Evolutionary conservation across 768 basidiomycete genomes (phyloP), one percentile per base, ranked within the genome.

Genomic region (Mycena chlorophos): DNA sequence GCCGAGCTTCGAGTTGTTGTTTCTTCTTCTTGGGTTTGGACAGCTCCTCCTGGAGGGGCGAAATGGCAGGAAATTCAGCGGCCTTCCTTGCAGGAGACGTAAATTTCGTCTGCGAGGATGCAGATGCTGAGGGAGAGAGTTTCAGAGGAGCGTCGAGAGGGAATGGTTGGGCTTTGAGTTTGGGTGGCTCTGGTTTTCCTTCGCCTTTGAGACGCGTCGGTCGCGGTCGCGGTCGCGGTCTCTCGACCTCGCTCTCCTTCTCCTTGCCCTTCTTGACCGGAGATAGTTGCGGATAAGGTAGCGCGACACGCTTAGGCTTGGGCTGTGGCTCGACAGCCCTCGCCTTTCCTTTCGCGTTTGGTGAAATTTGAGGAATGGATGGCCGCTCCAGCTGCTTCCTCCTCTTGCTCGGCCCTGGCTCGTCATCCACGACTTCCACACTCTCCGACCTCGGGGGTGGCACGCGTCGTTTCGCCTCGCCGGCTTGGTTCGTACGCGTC

Each of bases 221-320:
- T n/a, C n/a, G 34, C 10, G 10, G 34, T 37, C 34, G 34, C 10
- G 34, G 34, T n/a, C 34, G 20, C 6, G 23, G 16, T 39, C 28
- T 28, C 5, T 48, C 45, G 37, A 5, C 51, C 39, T 43, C 57
- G 29, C 39, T 53, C 10, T 38, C 49, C 28, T 43, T 50, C 16
- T 50, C 50, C 3, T 51, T 54, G 20, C 12, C 31, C 8, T 46
- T 51, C 40, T 25, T 42, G 5, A 22, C 29, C 2, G 3, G 23
- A 25, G 10, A 8, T 2, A 47, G 37, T 12, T 16, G 2, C 10
- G 40, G 54, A 20, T 46, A 48, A 40, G 40, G 22, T 8, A 8
- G 40, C 40, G n/a, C n/a, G 22, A 20, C 13, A 42, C 13, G 22
- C 40, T 6, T 5, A 5, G 6, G 14, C 6, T 6, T 42, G 40